Conservation (phyloP, 2,329 filamentous ascomycete genomes). For the Herpomyces periplanetae region DNA sequence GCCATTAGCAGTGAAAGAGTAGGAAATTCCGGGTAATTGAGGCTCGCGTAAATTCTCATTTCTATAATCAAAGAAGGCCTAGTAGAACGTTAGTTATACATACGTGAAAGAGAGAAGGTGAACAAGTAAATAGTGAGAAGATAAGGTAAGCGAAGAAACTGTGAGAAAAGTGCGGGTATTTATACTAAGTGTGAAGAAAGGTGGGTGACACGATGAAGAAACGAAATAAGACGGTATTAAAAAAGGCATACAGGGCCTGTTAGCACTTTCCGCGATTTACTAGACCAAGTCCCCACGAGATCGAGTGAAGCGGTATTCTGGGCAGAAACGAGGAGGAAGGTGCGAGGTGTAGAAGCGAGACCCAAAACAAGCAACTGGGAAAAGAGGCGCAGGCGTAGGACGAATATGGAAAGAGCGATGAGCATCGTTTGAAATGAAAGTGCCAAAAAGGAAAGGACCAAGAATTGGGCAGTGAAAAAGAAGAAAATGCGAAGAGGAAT, state of each 20-base stretch:
- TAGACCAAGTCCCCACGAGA: constrained; percentile 28
- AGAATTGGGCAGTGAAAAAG: too few species aligned
- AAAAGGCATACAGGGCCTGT: constrained; percentile 28
- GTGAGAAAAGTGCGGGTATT: too few species aligned
- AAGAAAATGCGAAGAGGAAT: too few species aligned
- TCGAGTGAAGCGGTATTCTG: constrained; percentile 9
- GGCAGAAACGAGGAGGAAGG: too few species aligned
- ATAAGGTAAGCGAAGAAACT: constrained; percentile 1
- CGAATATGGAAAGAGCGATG: constrained; percentile 8
- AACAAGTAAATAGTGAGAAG: constrained; percentile 2
- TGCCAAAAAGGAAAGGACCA: too few species aligned
- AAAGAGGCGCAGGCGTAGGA: too few species aligned
- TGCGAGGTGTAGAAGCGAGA: too few species aligned
- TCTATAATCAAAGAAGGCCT: constrained; percentile 28
- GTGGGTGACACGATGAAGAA: too few species aligned
- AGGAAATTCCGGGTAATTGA: constrained; percentile 23
- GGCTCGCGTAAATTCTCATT: constrained; percentile 25
- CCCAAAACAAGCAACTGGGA: too few species aligned
- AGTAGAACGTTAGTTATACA: constrained; percentile 3
- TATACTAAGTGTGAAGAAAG: too few species aligned
- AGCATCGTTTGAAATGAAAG: constrained; percentile 8
- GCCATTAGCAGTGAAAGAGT: constrained; percentile 27
- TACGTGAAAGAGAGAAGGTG: background rate
- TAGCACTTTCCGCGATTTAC: constrained; percentile 24
- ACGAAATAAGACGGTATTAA: too few species aligned